A percentile compares a stretch with the other conserved stretches of the same genome.
phyloP scores from a whole-genome alignment of 352 stramenopile genomes.

The Aphanomyces invadans region DNA sequence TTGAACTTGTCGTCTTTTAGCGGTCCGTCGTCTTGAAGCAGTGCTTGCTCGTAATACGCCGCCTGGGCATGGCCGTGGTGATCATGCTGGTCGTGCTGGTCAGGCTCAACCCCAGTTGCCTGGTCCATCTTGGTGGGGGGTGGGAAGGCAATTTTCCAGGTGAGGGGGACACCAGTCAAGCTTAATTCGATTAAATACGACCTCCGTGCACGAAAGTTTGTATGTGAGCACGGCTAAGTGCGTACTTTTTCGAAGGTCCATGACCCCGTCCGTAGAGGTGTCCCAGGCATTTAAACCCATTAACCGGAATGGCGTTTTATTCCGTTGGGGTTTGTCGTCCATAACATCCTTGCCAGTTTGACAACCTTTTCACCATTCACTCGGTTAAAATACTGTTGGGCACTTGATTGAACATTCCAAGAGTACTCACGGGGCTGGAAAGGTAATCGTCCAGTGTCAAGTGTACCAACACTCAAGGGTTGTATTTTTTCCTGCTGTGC shows the following conservation, averaged over 20 bases:
- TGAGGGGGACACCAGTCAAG: background rate
- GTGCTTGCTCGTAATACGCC: constrained; percentile 18
- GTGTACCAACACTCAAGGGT: too few relatives aligned
- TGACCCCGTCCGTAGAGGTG: too few relatives aligned
- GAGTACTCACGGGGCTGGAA: too few relatives aligned
- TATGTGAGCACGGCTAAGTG: background rate
- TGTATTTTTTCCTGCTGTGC: too few relatives aligned
- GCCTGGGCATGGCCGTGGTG: background rate
- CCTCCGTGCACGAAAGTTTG: background rate
- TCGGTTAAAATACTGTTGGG: too few relatives aligned
- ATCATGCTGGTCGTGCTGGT: background rate
- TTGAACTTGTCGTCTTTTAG: constrained; percentile 19
- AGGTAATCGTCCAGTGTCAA: too few relatives aligned
- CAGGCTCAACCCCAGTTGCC: background rate
- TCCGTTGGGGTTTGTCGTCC: too few relatives aligned
- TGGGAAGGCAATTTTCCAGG: background rate
- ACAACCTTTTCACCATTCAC: too few relatives aligned
- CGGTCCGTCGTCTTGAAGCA: constrained; percentile 4
- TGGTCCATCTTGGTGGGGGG: constrained; percentile 3
- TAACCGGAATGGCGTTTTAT: background rate
- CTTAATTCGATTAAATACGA: background rate
- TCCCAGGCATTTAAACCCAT: too few relatives aligned
- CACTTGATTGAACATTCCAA: too few relatives aligned
- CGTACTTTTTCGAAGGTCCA: background rate
- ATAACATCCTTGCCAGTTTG: too few relatives aligned